Percentiles rank a stretch among this genome's conserved stretches.
phyloP scores from a whole-genome alignment of 305 asterid genomes.

The Solanum hybrid region DNA sequence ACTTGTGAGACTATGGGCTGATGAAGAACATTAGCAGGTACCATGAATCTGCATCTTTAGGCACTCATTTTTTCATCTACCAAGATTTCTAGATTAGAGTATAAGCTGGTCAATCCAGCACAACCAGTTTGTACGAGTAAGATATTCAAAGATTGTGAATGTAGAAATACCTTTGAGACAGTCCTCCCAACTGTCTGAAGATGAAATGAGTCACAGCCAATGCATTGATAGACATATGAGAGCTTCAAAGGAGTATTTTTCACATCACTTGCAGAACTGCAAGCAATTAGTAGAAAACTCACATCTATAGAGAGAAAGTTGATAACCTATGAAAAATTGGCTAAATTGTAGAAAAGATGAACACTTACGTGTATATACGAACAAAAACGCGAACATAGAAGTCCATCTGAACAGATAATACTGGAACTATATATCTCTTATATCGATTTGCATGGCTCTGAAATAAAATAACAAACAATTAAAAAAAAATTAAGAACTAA shows the following conservation, averaged over 20 bases:
- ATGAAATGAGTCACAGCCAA: constrained; percentile 92
- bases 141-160: neutral
- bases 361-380: constrained; percentile 75
- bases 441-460: constrained; percentile 11
- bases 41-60: neutral
- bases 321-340: neutral
- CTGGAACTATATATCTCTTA: constrained; percentile 86
- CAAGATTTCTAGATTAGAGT: neutral
- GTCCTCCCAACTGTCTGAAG: constrained; percentile 93
- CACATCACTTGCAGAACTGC: constrained; percentile 93
- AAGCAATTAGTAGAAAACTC: constrained; percentile 20
- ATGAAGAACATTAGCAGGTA: neutral
- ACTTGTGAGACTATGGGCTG: neutral
- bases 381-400: constrained; percentile 96
- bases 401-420: constrained; percentile 91
- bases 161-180: constrained; percentile 51
- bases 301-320: constrained; percentile 4
- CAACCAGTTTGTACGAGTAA: neutral
- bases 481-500: neutral
- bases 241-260: constrained; percentile 91
- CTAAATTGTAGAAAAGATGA: constrained; percentile 8
- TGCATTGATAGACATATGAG: constrained; percentile 94
- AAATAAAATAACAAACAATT: neutral
- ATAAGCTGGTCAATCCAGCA: neutral
- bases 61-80: neutral